Evolutionary conservation across 306 rosid genomes (phyloP).

Genomic region (Prunus davidiana): DNA sequence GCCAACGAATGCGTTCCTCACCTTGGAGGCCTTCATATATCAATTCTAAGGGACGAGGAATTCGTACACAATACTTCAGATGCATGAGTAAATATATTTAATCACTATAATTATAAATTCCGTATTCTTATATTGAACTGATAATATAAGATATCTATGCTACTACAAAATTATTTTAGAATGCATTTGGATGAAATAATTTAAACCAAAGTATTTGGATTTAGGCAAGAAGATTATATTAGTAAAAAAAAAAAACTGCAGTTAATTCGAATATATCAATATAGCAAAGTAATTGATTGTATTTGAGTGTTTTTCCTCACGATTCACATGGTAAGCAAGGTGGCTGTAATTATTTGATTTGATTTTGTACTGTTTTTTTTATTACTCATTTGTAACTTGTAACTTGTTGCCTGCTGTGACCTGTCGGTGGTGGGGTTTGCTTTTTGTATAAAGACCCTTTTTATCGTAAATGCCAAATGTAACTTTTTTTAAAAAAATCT

Average conservation of each 20-base stretch:
- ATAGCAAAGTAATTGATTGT: background rate
- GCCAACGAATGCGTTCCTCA: no score
- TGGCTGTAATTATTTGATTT: background rate
- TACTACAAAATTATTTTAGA: no score
- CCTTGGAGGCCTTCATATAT: no score
- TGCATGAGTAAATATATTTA: no score
- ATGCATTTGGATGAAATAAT: no score
- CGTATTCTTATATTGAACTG: no score
- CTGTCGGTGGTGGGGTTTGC: background rate
- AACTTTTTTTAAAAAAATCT: background rate
- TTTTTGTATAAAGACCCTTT: background rate
- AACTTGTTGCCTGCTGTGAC: background rate
- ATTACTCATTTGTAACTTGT: background rate
- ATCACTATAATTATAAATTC: fast-evolving
- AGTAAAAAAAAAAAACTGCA: background rate
- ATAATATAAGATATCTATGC: no score
- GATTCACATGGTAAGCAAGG: background rate
- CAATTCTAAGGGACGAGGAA: no score
- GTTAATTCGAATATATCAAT: no score
- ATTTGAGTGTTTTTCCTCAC: background rate
- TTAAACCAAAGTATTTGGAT: background rate
- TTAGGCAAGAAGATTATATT: no score
- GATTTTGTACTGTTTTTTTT: background rate
- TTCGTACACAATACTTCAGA: no score
- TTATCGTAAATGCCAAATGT: background rate